A percentile compares a stretch with the other conserved stretches of the same genome.
Evolutionary conservation across 495 filamentous ascomycete species (phyloP).

Genomic region (Tuber microsphaerosporum): DNA sequence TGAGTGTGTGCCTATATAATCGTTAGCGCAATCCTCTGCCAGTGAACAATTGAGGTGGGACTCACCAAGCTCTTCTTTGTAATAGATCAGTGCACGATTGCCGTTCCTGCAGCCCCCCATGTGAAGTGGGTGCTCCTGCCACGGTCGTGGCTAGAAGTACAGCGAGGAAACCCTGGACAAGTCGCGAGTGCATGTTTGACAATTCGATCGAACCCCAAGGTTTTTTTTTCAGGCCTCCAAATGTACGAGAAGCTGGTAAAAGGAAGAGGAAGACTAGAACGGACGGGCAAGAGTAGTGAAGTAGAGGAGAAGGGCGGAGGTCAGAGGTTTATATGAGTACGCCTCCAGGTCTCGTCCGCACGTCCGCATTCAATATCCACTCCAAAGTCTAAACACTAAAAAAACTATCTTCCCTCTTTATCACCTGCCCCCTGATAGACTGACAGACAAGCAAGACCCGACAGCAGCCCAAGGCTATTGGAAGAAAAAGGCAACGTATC

Average conservation of each 20-base stretch:
- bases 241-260: neutral
- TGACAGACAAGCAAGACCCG: neutral
- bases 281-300: neutral
- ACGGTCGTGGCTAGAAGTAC: neutral
- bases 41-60: neutral
- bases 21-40: neutral
- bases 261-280: neutral
- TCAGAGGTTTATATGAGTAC: neutral
- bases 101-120: neutral
- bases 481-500: neutral
- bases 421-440: neutral
- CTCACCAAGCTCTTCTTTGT: constrained; percentile 23
- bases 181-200: neutral
- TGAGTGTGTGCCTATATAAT: constrained; percentile 42
- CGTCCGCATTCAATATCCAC: neutral
- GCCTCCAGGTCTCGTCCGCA: neutral
- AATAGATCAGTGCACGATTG: constrained; percentile 14
- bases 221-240: neutral
- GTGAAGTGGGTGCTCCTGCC: neutral
- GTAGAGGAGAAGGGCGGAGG: neutral
- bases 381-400: neutral
- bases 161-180: neutral
- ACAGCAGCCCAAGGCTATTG: neutral
- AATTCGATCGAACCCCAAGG: neutral
- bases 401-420: neutral